Evolutionary conservation across 2,329 filamentous ascomycete species (phyloP).

Genomic region (Phialocephala sp.): DNA sequence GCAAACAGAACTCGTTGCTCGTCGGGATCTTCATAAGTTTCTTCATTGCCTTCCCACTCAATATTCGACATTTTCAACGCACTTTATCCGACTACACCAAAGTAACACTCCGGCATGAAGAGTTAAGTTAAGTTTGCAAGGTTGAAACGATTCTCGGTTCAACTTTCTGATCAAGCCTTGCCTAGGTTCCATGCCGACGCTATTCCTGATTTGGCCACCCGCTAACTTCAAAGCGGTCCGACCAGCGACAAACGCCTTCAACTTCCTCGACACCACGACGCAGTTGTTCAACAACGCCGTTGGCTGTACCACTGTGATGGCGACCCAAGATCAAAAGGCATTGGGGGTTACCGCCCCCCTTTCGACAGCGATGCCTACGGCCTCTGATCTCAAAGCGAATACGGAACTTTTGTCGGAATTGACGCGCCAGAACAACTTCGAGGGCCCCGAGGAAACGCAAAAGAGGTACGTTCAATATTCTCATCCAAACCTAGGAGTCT

Average conservation of each 20-base stretch:
- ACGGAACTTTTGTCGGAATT: conserved; percentile 83
- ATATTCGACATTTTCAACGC: conserved; percentile 19
- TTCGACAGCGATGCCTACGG: conserved; percentile 76
- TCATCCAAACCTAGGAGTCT: neutral
- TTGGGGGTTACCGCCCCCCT: conserved; percentile 83
- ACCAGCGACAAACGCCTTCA: conserved; percentile 16
- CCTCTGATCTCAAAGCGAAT: conserved; percentile 76
- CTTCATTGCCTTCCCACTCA: conserved; percentile 56
- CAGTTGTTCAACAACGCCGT: neutral
- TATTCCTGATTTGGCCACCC: neutral
- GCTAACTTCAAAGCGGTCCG: conserved; percentile 7
- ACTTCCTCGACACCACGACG: conserved; percentile 1
- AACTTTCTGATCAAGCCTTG: neutral
- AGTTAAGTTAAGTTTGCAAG: neutral
- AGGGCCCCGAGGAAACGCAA: conserved; percentile 79
- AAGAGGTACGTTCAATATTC: conserved; percentile 65
- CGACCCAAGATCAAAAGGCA: conserved; percentile 35
- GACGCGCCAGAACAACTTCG: conserved; percentile 89
- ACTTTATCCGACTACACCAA: neutral
- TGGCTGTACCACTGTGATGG: conserved; percentile 35
- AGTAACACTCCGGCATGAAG: neutral
- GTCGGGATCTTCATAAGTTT: conserved; percentile 65
- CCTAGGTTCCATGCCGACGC: neutral
- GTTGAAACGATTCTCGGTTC: neutral
- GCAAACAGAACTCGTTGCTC: conserved; percentile 81